Evolutionary conservation across 2,329 filamentous ascomycete species (phyloP), one percentile per base, ranked within the genome.

Genomic region (Hypomyces perniciosus): DNA sequence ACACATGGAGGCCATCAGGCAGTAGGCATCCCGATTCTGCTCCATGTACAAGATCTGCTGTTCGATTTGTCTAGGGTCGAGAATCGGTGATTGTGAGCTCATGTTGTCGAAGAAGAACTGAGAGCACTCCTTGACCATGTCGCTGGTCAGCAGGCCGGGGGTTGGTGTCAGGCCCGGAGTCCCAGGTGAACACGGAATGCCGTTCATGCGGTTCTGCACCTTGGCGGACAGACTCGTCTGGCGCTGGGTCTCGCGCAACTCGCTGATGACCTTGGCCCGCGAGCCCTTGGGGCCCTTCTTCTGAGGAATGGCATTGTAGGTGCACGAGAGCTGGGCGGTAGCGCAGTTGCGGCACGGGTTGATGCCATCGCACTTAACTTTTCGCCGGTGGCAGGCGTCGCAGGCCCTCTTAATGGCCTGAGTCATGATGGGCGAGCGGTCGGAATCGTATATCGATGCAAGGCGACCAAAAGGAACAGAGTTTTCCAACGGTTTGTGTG

Each of bases 201-300:
- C 79, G 57, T 81, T 80, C 52, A 83, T 68, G 57, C 79, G 76
- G 61, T 76, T 80, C 58, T 84, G 80, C 12, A 83, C 75, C 63
- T 80, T 83, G 56, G 77, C 77, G 1, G 79, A 79, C 26, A 85
- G 75, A 53, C 79, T 84, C 13, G 80, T 83, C 63, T 84, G 80
- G 58, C 82, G 78, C 61, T 88, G 84, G 0, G 75, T 85, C 61
- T 85, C 83, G 57, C 85, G 79, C 54, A 89, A 66, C 62, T 88
- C 84, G 62, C 83, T 87, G 66, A 89, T 86, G 52, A 89, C 84
- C 67, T 88, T 89, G 46, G 86, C 86, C 54, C 84, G 74, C 31
- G 83, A 86, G 57, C 85, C 85, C 68, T 88, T 88, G 40, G 85
- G 85, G 1, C 85, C 85, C 66, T 88, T 88, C 71, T 88, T 88